A percentile compares a stretch with the other conserved stretches of the same genome.
Evolutionary conservation across 1,284 basidiomycete species (phyloP).

Genomic region (Cutaneotrichosporon sp.): DNA sequence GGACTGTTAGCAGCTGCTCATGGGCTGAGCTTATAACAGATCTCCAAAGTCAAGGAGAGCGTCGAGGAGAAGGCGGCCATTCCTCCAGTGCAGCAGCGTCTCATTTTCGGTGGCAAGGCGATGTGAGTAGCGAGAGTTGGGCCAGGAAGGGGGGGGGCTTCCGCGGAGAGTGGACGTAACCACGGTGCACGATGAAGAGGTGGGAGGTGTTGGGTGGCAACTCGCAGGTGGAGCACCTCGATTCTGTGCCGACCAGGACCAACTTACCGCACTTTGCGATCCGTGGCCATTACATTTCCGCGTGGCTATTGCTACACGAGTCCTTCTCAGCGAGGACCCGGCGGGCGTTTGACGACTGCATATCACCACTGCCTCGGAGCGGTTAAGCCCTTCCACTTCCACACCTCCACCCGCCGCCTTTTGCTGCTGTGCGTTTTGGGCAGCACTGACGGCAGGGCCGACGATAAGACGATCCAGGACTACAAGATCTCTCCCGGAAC

Average conservation of each 20-base stretch:
- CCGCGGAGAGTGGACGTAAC: background rate
- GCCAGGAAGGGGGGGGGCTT: too few relatives aligned
- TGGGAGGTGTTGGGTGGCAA: too few relatives aligned
- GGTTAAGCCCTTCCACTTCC: background rate
- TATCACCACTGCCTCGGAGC: too few relatives aligned
- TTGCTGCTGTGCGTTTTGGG: background rate
- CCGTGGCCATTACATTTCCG: too few relatives aligned
- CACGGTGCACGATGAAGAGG: too few relatives aligned
- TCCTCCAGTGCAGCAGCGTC: constrained; percentile 89
- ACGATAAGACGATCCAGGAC: constrained; percentile 82
- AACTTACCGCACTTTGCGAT: too few relatives aligned
- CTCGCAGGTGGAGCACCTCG: too few relatives aligned
- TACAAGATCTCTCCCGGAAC: constrained; percentile 75
- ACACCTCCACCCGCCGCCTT: background rate
- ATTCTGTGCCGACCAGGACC: too few relatives aligned
- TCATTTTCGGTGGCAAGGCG: constrained; percentile 92
- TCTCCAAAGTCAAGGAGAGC: constrained; percentile 93
- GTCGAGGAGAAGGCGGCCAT: constrained; percentile 99
- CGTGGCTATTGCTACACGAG: too few relatives aligned
- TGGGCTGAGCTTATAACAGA: constrained; percentile 56
- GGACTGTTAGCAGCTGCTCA: too few relatives aligned
- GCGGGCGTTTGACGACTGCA: too few relatives aligned
- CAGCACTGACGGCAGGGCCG: constrained; percentile 51
- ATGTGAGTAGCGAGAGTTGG: constrained; percentile 61
- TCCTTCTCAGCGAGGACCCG: too few relatives aligned